Percentiles rank a stretch among this genome's conserved stretches.
Evolutionary conservation across 257 asterid genomes (phyloP).

Genomic region (Solanum clarkiae): DNA sequence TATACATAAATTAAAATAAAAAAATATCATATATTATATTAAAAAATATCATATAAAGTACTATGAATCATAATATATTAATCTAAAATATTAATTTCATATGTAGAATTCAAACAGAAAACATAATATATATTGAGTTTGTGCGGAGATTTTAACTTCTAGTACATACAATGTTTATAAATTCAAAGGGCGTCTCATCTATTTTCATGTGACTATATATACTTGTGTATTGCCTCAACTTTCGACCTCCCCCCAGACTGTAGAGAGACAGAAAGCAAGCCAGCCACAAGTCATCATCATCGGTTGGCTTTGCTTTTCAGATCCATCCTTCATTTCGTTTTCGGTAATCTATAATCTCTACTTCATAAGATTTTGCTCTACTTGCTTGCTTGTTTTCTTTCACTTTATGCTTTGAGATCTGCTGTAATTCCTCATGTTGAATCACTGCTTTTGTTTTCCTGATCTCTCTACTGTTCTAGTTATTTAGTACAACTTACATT

Average conservation of each 20-base stretch:
- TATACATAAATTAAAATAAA: no score
- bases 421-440: background rate
- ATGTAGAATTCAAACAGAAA: no score
- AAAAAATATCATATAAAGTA: no score
- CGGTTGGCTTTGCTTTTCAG: background rate
- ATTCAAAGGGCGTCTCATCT: background rate
- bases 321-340: background rate
- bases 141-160: no score
- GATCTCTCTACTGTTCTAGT: background rate
- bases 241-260: background rate
- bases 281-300: background rate
- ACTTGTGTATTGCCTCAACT: background rate
- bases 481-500: background rate
- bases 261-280: background rate
- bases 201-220: background rate
- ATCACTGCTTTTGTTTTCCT: background rate
- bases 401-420: background rate
- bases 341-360: background rate
- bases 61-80: no score
- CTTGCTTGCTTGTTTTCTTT: background rate
- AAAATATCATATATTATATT: no score
- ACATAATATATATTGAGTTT: no score
- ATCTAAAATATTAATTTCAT: no score
- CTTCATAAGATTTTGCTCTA: background rate
- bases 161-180: background rate